phyloP scores from a whole-genome alignment of 179 eudicot species.

The Camellia oleifera region DNA sequence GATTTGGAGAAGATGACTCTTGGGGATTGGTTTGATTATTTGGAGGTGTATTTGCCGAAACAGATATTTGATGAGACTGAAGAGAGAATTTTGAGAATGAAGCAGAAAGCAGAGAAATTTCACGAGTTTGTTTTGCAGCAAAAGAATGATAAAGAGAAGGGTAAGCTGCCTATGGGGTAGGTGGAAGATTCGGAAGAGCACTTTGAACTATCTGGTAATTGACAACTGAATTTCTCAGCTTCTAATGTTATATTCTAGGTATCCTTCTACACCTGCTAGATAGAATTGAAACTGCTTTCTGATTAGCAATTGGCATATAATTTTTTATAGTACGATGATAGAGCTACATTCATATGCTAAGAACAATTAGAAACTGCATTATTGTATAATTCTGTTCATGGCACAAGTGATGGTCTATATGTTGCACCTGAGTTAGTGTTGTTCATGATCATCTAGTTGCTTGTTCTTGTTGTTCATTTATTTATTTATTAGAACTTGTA shows the following conservation, averaged over 20 bases:
- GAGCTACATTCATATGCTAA: not conserved
- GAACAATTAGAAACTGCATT: not conserved
- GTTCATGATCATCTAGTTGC: not conserved
- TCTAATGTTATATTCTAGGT: not conserved
- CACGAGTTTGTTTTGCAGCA: conserved; percentile 55
- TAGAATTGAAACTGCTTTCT: not conserved
- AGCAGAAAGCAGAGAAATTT: conserved; percentile 43
- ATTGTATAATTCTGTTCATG: not conserved
- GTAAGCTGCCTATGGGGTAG: conserved; percentile 25
- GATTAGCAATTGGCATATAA: not conserved
- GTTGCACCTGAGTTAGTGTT: not conserved
- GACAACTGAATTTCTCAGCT: not conserved
- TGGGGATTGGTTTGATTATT: conserved; percentile 71
- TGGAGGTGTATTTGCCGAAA: conserved; percentile 60
- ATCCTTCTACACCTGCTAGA: not conserved
- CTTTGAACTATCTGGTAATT: not conserved
- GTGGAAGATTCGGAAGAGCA: not conserved
- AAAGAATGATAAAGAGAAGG: conserved; percentile 32
- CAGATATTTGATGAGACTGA: conserved; percentile 52
- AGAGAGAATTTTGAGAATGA: conserved; percentile 53
- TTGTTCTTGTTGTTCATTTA: no score
- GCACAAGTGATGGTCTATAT: not conserved
- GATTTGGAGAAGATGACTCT: conserved; percentile 75
- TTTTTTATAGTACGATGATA: not conserved
- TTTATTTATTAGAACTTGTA: no score